Percentiles rank a stretch among this genome's conserved stretches.
Conservation (phyloP, 805 yeast genomes). For the Wickerhamomyces xylosicus region DNA sequence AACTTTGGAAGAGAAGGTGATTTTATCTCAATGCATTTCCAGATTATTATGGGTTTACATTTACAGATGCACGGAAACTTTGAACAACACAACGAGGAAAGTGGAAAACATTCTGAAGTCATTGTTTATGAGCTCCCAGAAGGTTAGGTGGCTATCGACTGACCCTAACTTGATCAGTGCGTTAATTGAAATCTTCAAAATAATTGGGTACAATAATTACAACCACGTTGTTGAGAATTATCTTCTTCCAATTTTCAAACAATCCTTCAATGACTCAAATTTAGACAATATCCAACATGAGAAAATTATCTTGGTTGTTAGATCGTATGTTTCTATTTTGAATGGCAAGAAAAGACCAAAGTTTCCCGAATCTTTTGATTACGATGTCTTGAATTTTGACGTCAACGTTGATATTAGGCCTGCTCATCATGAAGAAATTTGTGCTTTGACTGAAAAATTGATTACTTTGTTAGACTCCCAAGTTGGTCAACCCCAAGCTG, state of each 20-base stretch:
- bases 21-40: constrained; percentile 54
- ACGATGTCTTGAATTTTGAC: constrained; percentile 20
- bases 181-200: constrained; percentile 62
- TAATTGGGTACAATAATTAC: constrained; percentile 69
- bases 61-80: constrained; percentile 77
- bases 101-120: constrained; percentile 53
- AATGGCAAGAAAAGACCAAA: constrained; percentile 60
- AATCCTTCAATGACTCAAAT: constrained; percentile 44
- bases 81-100: constrained; percentile 77
- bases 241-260: constrained; percentile 55
- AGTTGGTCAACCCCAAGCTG: constrained; percentile 31
- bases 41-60: constrained; percentile 85
- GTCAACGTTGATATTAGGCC: constrained; percentile 20
- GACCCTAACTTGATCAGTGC: constrained; percentile 56
- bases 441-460: constrained; percentile 43
- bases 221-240: constrained; percentile 75
- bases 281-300: constrained; percentile 64
- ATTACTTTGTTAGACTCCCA: constrained; percentile 50
- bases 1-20: constrained; percentile 32
- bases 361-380: constrained; percentile 48
- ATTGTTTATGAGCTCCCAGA: constrained; percentile 45
- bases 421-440: constrained; percentile 61
- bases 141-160: constrained; percentile 67
- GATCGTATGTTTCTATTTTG: constrained; percentile 62
- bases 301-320: constrained; percentile 55